These are phyloP conservation scores for Amaranthus hypochondriacus DNA, from an alignment of 148 eudicot genomes.

Conservation along the genomic window DNA sequence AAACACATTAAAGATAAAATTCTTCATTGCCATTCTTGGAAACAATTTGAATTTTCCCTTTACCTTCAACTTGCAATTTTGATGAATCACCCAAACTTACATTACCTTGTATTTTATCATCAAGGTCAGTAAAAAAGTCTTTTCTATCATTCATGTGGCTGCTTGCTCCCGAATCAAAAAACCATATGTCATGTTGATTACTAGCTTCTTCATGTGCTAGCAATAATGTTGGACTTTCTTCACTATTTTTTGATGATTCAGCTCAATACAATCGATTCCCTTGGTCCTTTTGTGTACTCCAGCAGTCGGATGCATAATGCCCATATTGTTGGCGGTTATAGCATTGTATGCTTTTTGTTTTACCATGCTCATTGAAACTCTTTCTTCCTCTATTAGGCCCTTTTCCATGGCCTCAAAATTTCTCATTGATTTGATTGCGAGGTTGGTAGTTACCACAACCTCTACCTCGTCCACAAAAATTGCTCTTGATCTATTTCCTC, in stretches of 20 bases:
- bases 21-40: not conserved
- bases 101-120: not conserved
- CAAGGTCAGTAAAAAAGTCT: not conserved
- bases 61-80: not conserved
- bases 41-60: not conserved
- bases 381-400: too few relatives aligned
- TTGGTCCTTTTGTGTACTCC: not conserved
- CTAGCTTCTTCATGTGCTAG: slow-evolving; percentile 2
- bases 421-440: too few relatives aligned
- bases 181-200: not conserved
- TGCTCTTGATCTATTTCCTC: too few relatives aligned
- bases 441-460: too few relatives aligned
- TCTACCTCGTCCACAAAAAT: too few relatives aligned
- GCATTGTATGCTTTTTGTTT: not conserved
- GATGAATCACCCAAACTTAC: not conserved
- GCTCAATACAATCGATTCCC: not conserved
- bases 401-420: too few relatives aligned
- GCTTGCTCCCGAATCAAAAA: not conserved
- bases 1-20: not conserved
- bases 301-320: not conserved
- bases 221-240: slow-evolving; percentile 1
- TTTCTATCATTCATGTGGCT: not conserved
- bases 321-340: not conserved
- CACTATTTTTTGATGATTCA: not conserved
- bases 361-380: too few relatives aligned